Base-by-base conservation (phyloP, 176 grass and related monocot species). In the Cenchrus americanus region DNA sequence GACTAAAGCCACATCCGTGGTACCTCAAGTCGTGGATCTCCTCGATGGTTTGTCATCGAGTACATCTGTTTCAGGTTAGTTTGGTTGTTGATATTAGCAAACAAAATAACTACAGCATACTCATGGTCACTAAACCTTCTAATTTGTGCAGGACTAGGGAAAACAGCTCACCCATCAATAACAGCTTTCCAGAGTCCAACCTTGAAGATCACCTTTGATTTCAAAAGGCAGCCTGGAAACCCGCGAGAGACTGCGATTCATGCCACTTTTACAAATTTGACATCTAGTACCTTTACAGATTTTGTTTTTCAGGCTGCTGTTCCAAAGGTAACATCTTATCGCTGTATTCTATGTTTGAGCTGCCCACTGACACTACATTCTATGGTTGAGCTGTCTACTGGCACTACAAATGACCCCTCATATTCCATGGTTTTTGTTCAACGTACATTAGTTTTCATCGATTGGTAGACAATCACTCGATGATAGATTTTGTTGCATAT, bases 261-360 rank as follows among this genome's bases (percentile, higher is more conserved):
- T 67, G 92, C 91, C 59, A 98, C 92, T 68, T 93, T 98, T 84
- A 91, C 91, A 83, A 98, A 98, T 89, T 80, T 98, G 85, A 93
- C 91, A 57, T 88, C 96, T 27, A 89, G 68, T 80, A 76, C 80
- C 63, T 93, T 84, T 59, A 92, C 89, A 23, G 86, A 98, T 82
- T 98, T 98, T 78, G 69, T 95, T 82, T 98, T 98, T 83, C 96
- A 98, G 84, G 96, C 96, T 44, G 96, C 96, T 76, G 96, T 98
- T 66, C 96, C 96, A 65, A 98, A 98, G 92, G 96, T 98, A 95
- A 53, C 37, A 78, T 71, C 44, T 10, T 70, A 12, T 43, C 79
- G 47, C 49, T 37, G 57, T 47, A 18, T 44, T 84, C 47, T 66
- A 74, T 66, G 44, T 72, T 84, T 84, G 40, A 84, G 19, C 60